Conservation (phyloP, 1,139 yeast species). For the Scheffersomyces segobiensis region DNA sequence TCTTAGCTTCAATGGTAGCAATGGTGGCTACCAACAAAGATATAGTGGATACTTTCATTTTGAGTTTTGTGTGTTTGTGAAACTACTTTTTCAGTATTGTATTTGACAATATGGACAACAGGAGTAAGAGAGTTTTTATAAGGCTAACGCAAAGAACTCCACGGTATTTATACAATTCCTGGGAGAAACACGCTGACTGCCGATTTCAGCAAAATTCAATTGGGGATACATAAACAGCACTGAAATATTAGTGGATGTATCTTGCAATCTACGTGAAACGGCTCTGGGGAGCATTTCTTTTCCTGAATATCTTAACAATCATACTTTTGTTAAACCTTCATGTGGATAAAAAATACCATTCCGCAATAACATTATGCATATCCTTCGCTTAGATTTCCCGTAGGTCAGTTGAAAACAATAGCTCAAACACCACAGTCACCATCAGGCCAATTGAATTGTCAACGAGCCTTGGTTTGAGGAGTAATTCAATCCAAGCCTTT, state of each 20-base stretch:
- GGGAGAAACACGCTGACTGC: neutral
- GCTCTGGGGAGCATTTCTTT: neutral
- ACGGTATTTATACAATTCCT: neutral
- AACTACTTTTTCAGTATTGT: neutral
- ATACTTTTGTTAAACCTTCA: neutral
- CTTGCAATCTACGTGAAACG: neutral
- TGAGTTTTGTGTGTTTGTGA: neutral
- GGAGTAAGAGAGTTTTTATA: neutral
- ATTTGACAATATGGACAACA: neutral
- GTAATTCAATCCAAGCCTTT: neutral
- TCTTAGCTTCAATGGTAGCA: conserved; percentile 13
- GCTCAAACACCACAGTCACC: neutral
- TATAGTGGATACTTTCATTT: conserved; percentile 15
- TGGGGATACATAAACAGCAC: neutral
- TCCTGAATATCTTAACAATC: neutral
- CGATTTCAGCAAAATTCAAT: neutral
- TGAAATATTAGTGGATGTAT: neutral
- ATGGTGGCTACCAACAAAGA: conserved; percentile 14
- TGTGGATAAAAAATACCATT: neutral
- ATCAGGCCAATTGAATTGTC: neutral
- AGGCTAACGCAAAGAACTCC: neutral
- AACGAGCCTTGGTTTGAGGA: neutral
- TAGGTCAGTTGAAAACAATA: neutral
- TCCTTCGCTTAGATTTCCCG: neutral
- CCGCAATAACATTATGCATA: neutral